Conservation (phyloP, 768 basidiomycete species). For the Serendipita sp. region DNA sequence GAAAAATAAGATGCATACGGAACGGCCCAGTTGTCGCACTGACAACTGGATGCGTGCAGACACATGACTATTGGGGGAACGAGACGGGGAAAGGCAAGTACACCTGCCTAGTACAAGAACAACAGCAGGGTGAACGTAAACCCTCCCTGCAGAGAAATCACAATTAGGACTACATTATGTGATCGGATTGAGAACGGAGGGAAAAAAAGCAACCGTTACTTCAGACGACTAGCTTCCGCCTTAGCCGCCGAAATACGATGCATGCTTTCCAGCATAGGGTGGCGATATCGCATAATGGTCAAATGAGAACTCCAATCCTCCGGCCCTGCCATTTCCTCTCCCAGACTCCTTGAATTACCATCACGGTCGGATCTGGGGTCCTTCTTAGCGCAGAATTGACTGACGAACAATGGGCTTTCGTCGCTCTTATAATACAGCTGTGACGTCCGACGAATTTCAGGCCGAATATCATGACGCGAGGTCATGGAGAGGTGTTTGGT, state of each 20-base stretch:
- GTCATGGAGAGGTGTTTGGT: conserved; percentile 2
- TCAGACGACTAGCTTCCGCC: no score
- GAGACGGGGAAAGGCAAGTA: no score
- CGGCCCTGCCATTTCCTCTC: neutral
- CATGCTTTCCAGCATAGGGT: neutral
- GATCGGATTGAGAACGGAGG: no score
- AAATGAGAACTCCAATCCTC: neutral
- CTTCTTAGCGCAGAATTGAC: neutral
- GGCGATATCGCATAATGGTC: neutral
- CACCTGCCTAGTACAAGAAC: no score
- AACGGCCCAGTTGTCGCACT: no score
- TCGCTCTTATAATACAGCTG: neutral
- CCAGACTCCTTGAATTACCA: neutral
- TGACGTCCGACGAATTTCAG: neutral
- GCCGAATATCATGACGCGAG: neutral
- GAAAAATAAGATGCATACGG: no score
- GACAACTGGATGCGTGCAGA: no score
- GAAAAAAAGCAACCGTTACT: no score
- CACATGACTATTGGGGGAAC: no score
- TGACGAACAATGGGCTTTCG: neutral
- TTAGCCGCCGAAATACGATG: neutral
- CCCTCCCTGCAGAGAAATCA: no score
- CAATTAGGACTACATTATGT: no score
- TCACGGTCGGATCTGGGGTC: neutral
- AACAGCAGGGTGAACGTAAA: no score